phyloP scores from a whole-genome alignment of 768 basidiomycete genomes.

The Lentinula sp. region DNA sequence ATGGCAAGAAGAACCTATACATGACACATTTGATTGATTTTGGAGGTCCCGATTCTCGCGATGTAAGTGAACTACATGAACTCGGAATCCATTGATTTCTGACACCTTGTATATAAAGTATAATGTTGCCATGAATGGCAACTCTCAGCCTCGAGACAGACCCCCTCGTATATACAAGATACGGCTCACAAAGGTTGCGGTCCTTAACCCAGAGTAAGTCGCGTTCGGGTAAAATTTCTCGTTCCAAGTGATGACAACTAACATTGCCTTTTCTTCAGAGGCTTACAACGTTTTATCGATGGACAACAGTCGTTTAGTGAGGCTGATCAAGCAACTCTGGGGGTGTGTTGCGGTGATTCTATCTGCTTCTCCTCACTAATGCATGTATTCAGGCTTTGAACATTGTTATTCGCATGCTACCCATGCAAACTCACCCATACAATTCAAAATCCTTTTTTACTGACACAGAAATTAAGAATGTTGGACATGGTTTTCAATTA shows the following conservation, averaged over 20 bases:
- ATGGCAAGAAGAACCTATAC: slow-evolving; percentile 58
- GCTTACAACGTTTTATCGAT: slow-evolving; percentile 49
- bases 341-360: slow-evolving; percentile 27
- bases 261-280: slow-evolving; percentile 25
- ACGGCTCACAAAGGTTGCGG: slow-evolving; percentile 48
- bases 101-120: slow-evolving; percentile 10
- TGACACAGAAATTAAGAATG: slow-evolving; percentile 37
- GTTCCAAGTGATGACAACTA: background rate
- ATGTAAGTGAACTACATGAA: slow-evolving; percentile 3
- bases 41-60: slow-evolving; percentile 30
- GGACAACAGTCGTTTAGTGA: slow-evolving; percentile 69
- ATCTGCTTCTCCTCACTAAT: background rate
- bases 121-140: slow-evolving; percentile 30
- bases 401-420: slow-evolving; percentile 71
- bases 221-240: background rate
- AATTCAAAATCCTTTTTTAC: slow-evolving; percentile 76
- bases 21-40: slow-evolving; percentile 33
- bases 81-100: background rate
- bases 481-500: slow-evolving; percentile 60
- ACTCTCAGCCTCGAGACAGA: slow-evolving; percentile 22
- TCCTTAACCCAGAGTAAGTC: slow-evolving; percentile 39
- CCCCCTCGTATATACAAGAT: slow-evolving; percentile 50
- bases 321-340: slow-evolving; percentile 56
- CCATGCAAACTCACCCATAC: slow-evolving; percentile 61
- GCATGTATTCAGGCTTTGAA: slow-evolving; percentile 51